These are phyloP conservation scores for Phylloporus scabripes DNA, from an alignment of 768 basidiomycete species.

Conservation along the genomic window DNA sequence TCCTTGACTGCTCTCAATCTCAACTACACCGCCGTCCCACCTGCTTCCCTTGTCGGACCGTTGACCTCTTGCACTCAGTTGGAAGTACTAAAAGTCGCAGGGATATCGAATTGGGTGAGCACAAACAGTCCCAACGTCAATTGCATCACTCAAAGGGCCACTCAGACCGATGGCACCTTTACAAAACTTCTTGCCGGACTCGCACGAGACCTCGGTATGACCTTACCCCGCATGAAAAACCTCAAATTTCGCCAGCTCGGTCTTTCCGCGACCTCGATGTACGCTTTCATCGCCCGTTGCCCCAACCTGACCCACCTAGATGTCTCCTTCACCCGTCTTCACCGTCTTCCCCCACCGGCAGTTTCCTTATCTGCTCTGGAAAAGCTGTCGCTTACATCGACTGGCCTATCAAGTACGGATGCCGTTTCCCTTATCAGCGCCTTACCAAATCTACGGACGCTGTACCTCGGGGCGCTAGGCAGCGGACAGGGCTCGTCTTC, in stretches of 20 bases:
- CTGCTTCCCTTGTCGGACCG: conserved; percentile 42
- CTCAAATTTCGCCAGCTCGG: conserved; percentile 55
- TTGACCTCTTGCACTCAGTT: conserved; percentile 35
- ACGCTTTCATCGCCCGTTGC: conserved; percentile 38
- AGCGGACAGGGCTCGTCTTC: conserved; percentile 39
- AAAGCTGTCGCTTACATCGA: conserved; percentile 63
- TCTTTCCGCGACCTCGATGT: conserved; percentile 47
- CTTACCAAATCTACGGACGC: conserved; percentile 40
- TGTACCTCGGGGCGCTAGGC: conserved; percentile 58
- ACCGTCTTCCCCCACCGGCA: conserved; percentile 28
- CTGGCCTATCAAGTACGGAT: conserved; percentile 37
- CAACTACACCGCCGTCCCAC: conserved; percentile 53
- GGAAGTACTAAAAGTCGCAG: conserved; percentile 57
- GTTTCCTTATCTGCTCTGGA: conserved; percentile 32
- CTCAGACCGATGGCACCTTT: conserved; percentile 54
- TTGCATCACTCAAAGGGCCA: neutral
- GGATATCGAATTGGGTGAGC: conserved; percentile 56
- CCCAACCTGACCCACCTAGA: conserved; percentile 54
- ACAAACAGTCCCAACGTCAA: neutral
- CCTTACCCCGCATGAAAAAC: conserved; percentile 39
- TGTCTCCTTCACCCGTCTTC: conserved; percentile 57
- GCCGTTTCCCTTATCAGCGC: conserved; percentile 36
- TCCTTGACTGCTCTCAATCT: conserved; percentile 48
- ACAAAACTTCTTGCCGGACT: conserved; percentile 37
- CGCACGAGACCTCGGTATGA: conserved; percentile 18